Evolutionary conservation across 306 rosid species (phyloP), one percentile per base, ranked within the genome.

Genomic region (Lagenaria siceraria): DNA sequence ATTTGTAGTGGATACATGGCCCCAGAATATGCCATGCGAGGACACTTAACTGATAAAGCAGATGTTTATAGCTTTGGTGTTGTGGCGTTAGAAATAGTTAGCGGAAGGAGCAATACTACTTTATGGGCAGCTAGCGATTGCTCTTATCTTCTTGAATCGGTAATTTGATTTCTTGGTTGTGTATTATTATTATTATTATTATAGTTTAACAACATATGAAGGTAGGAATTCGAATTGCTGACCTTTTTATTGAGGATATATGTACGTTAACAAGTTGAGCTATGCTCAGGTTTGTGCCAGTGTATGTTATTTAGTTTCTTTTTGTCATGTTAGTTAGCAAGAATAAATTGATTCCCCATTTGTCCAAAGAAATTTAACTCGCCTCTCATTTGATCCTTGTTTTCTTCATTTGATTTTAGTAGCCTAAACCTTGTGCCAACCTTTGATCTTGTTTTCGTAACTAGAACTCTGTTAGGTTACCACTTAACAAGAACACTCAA

Each of bases 41-140:
- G 96, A 46, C 82, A 91, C 71, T 78, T 91, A 53, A 88, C 94
- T 0, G 85, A 91, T 60, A 93, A 90, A 78, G 93, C 87, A 65
- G 97, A 93, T 62, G 95, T 90, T 1, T 89, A 93, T 66, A 93
- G 93, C 64, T 91, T 86, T 33, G 95, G 91, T 31, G 61, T 91
- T 24, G 84, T 88, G 24, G 78, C 78, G 3, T 75, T 87, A 64
- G 93, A 92, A 77, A 84, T 86, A 22, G 69, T 86, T 19, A 84
- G 85, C 53, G 96, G 93, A 33, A 88, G 82, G 64, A 77, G 85
- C 87, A 91, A 87, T 81, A 83, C 87, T 64, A 81, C 52, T 29
- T 78, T 76, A 59, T 69, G 82, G 66, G 65, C 88, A 54, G 81
- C 77, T 49, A 85, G 84, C 19, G 83, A 84, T 8, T 77, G 80